These are phyloP conservation scores for Raffaelea ambrosiae DNA, from an alignment of 2,329 filamentous ascomycete species.

Conservation along the genomic window DNA sequence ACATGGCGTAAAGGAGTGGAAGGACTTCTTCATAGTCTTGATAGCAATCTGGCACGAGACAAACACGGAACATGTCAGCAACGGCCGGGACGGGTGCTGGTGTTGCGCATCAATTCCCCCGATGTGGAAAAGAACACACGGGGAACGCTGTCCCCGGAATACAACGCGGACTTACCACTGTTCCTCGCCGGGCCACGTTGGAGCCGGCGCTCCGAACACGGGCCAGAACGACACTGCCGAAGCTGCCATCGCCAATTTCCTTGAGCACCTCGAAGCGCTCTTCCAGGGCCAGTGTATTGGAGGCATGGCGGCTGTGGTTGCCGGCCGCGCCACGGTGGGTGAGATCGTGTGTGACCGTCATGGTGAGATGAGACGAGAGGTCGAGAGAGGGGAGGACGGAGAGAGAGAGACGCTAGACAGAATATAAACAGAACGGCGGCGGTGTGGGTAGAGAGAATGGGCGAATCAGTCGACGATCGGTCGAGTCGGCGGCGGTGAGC, in stretches of 20 bases:
- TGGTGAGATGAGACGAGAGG: slow-evolving; percentile 29
- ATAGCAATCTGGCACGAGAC: slow-evolving; percentile 68
- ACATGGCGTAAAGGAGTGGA: slow-evolving; percentile 84
- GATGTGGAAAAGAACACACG: slow-evolving; percentile 1
- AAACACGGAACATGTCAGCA: no score
- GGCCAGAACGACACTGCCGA: slow-evolving; percentile 89
- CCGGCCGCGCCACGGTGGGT: slow-evolving; percentile 58
- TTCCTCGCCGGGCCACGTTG: slow-evolving; percentile 79
- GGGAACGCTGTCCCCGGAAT: background rate
- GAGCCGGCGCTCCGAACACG: slow-evolving; percentile 86
- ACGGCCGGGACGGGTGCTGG: no score
- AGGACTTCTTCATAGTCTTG: slow-evolving; percentile 99
- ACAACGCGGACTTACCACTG: slow-evolving; percentile 80
- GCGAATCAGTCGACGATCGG: slow-evolving; percentile 2
- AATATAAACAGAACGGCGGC: background rate
- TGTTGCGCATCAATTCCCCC: background rate
- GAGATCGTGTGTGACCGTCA: slow-evolving; percentile 71
- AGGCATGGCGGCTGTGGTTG: slow-evolving; percentile 24
- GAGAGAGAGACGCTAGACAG: background rate
- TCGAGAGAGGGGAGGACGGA: background rate
- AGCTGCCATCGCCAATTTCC: slow-evolving; percentile 97
- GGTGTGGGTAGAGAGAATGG: slow-evolving; percentile 1
- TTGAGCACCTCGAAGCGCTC: slow-evolving; percentile 96
- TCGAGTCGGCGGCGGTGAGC: background rate
- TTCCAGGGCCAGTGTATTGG: slow-evolving; percentile 58